A percentile compares a stretch with the other conserved stretches of the same genome.
Conservation (phyloP, 441 rosid species). For the Brassica balearica region DNA sequence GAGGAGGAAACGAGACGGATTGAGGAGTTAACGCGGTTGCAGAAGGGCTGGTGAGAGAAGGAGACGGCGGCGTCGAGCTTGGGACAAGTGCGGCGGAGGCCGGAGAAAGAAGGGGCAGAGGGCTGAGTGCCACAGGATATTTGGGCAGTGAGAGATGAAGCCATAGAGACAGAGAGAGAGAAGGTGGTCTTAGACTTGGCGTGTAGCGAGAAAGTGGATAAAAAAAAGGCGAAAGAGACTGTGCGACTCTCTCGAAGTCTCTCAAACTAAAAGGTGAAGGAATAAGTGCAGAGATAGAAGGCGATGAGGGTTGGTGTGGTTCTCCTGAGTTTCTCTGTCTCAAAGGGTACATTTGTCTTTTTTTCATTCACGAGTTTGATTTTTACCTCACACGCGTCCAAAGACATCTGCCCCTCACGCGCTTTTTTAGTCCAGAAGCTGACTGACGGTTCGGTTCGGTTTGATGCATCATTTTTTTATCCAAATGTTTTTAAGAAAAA, state of each 20-base stretch:
- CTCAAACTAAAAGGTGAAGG: background rate
- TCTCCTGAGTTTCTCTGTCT: slow-evolving; percentile 27
- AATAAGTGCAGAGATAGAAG: slow-evolving; percentile 10
- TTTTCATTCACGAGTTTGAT: background rate
- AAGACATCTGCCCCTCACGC: background rate
- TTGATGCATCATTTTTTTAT: background rate
- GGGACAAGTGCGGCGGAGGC: slow-evolving; percentile 61
- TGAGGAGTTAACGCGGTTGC: slow-evolving; percentile 54
- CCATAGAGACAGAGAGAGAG: slow-evolving; percentile 48
- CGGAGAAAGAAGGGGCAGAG: slow-evolving; percentile 66
- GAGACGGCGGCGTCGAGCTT: slow-evolving; percentile 49
- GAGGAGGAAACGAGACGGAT: slow-evolving; percentile 52
- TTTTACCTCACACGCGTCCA: background rate
- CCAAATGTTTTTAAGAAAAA: background rate
- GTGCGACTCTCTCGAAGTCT: slow-evolving; percentile 23
- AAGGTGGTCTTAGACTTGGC: slow-evolving; percentile 19
- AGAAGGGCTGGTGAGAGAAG: slow-evolving; percentile 40
- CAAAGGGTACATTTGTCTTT: slow-evolving; percentile 30
- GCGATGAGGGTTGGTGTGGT: slow-evolving; percentile 42
- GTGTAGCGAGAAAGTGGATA: slow-evolving; percentile 1
- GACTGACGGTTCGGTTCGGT: too few species aligned
- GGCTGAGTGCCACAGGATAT: slow-evolving; percentile 45
- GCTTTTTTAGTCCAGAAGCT: background rate
- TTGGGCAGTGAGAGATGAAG: slow-evolving; percentile 51
- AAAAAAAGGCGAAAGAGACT: slow-evolving; percentile 38